Evolutionary conservation across 148 eudicot species (phyloP).

Genomic region (Chenopodium quinoa): DNA sequence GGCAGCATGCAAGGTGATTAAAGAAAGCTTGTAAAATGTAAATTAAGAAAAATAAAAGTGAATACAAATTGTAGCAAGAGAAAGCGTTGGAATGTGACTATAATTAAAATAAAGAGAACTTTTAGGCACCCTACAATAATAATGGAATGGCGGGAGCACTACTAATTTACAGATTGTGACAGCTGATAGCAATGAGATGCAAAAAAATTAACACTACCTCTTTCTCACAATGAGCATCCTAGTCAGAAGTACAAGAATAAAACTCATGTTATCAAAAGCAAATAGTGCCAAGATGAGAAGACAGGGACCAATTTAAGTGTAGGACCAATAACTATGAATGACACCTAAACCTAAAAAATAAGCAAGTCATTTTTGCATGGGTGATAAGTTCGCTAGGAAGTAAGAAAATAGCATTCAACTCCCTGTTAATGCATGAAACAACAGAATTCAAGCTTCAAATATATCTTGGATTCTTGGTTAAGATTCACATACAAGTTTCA

Average conservation of each 20-base stretch:
- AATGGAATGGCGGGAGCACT: not conserved
- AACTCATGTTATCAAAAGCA: not conserved
- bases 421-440: not conserved
- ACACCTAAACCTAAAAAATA: not conserved
- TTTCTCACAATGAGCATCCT: not conserved
- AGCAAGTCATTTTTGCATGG: not conserved
- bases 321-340: not conserved
- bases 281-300: not conserved
- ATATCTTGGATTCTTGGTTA: not conserved
- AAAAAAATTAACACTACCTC: not conserved
- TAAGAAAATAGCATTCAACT: not conserved
- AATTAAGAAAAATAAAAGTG: not conserved
- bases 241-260: not conserved
- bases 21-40: not conserved
- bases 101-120: not conserved
- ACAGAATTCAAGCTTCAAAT: not conserved
- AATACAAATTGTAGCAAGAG: not conserved
- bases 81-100: not conserved
- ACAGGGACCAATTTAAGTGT: not conserved
- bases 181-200: not conserved
- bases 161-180: not conserved
- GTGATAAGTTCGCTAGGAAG: not conserved
- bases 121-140: not conserved
- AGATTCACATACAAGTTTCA: not conserved
- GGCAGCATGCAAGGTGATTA: no score